Conservation (phyloP, 257 asterid genomes). For the Catharanthus roseus region DNA sequence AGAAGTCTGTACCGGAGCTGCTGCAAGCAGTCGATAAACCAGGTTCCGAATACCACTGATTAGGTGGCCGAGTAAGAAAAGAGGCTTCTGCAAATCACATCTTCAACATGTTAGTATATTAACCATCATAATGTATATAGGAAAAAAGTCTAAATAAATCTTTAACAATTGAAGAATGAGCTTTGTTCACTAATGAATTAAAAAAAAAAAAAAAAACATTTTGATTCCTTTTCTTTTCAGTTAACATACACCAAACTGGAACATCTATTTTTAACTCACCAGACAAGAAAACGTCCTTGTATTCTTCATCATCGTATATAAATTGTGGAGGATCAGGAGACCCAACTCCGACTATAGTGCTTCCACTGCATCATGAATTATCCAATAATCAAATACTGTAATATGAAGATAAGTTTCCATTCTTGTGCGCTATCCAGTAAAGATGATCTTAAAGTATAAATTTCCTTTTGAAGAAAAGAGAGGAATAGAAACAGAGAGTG, state of each 20-base stretch:
- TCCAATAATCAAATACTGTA: background rate
- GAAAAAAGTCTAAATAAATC: background rate
- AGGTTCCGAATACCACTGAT: conserved; percentile 59
- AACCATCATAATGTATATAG: background rate
- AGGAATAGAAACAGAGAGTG: background rate
- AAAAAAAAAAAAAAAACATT: too few species aligned
- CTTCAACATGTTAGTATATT: background rate
- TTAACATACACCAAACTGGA: too few species aligned
- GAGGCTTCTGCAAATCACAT: conserved; percentile 53
- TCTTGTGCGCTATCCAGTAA: too few species aligned
- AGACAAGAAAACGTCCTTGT: conserved; percentile 74
- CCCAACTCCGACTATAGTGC: conserved; percentile 93
- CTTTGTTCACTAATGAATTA: too few species aligned
- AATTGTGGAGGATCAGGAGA: conserved; percentile 92
- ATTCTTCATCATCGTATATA: conserved; percentile 78
- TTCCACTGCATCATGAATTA: conserved; percentile 58
- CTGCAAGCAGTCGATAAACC: conserved; percentile 7
- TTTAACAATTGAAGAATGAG: background rate
- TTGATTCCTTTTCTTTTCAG: too few species aligned
- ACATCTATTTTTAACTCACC: conserved; percentile 48
- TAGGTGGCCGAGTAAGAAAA: conserved; percentile 52
- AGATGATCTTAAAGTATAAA: too few species aligned
- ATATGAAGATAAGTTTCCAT: too few species aligned
- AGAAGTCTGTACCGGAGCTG: conserved; percentile 7
- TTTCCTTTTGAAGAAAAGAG: too few species aligned